Evolutionary conservation across 192 early-diverging fungal species (phyloP).

Genomic region (Globomyces pollinis-pini): DNA sequence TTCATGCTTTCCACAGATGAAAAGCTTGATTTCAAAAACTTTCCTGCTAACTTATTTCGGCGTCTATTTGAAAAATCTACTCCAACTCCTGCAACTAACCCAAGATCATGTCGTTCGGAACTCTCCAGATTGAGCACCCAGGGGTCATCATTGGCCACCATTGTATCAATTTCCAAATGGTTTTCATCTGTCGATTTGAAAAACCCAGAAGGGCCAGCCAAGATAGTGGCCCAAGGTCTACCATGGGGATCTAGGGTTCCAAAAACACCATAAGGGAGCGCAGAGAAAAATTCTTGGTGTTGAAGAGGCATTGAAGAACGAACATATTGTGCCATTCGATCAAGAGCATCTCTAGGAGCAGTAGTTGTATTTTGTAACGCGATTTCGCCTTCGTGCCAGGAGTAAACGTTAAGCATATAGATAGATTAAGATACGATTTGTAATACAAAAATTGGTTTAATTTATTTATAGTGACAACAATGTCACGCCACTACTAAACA

Average conservation of each 20-base stretch:
- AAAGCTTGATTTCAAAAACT: not conserved
- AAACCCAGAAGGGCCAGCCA: not conserved
- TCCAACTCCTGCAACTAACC: slow-evolving; percentile 12
- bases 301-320: slow-evolving; percentile 12
- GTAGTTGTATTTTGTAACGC: not conserved
- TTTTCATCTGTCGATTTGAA: not conserved
- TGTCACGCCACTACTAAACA: too few species aligned
- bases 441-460: too few species aligned
- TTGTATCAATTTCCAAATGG: not conserved
- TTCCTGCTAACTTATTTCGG: slow-evolving; percentile 18
- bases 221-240: not conserved
- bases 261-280: slow-evolving; percentile 7
- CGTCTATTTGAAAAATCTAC: slow-evolving; percentile 18
- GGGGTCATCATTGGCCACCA: not conserved
- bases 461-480: too few species aligned
- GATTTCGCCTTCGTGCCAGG: slow-evolving; percentile 5
- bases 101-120: not conserved
- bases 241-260: not conserved
- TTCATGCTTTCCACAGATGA: not conserved
- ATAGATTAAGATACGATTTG: too few species aligned
- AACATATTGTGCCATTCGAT: too few species aligned
- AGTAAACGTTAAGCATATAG: too few species aligned
- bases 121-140: not conserved
- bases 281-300: slow-evolving; percentile 16
- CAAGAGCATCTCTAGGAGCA: not conserved